These are phyloP conservation scores for Podila verticillata DNA, from an alignment of 192 early-diverging fungal genomes.

Conservation along the genomic window DNA sequence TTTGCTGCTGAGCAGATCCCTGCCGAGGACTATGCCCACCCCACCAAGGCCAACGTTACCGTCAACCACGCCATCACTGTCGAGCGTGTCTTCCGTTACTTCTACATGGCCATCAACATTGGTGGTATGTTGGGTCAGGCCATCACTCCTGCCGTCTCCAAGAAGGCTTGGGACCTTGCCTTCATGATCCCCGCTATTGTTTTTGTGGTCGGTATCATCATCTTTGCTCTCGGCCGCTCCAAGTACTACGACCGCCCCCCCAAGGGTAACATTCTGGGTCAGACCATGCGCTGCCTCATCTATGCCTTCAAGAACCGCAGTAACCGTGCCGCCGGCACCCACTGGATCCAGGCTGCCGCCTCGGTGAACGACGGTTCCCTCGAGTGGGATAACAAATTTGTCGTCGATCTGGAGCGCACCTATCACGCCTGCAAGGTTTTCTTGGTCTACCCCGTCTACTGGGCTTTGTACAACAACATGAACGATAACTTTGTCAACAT, in stretches of 20 bases:
- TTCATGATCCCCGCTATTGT: conserved; percentile 68
- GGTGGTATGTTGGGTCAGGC: conserved; percentile 68
- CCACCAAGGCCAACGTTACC: conserved; percentile 60
- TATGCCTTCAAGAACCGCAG: conserved; percentile 47
- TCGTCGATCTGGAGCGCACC: conserved; percentile 62
- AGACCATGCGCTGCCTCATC: conserved; percentile 54
- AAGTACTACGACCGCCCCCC: conserved; percentile 64
- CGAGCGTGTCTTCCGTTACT: conserved; percentile 77
- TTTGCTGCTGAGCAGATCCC: conserved; percentile 72
- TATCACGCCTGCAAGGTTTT: conserved; percentile 73
- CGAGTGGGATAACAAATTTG: conserved; percentile 67
- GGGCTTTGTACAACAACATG: conserved; percentile 72
- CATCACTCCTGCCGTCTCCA: conserved; percentile 64
- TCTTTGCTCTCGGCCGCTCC: conserved; percentile 62
- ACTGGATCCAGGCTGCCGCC: conserved; percentile 58
- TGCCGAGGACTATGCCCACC: conserved; percentile 62
- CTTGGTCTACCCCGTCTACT: conserved; percentile 69
- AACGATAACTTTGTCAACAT: conserved; percentile 73
- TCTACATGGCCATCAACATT: conserved; percentile 77
- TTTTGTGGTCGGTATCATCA: conserved; percentile 62
- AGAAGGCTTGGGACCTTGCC: conserved; percentile 65
- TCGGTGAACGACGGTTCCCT: conserved; percentile 47
- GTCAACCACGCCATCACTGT: conserved; percentile 70
- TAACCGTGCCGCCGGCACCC: conserved; percentile 26
- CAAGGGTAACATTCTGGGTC: conserved; percentile 63